Evolutionary conservation across 179 eudicot genomes (phyloP).

Genomic region (Silene vulgaris): DNA sequence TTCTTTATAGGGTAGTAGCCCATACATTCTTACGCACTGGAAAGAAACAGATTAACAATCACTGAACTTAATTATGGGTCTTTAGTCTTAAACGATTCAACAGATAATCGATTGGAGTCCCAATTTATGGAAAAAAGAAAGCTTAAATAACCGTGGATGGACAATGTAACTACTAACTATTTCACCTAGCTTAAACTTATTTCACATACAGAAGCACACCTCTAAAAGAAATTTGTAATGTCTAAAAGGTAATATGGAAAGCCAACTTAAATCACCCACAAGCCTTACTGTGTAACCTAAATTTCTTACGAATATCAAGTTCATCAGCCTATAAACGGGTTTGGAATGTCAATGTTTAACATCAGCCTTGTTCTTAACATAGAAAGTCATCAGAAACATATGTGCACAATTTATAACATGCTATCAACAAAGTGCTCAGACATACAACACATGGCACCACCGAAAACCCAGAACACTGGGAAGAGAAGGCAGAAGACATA

Average conservation of each 20-base stretch:
- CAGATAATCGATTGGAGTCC: neutral
- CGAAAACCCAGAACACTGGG: neutral
- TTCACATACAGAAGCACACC: neutral
- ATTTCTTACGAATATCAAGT: neutral
- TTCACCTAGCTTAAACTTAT: neutral
- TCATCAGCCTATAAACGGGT: no score
- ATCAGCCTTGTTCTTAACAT: neutral
- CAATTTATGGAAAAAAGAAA: neutral
- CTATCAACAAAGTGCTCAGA: neutral
- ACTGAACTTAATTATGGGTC: neutral
- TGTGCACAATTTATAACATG: neutral
- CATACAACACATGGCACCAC: conserved; percentile 5
- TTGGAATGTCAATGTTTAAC: neutral
- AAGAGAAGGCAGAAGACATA: neutral
- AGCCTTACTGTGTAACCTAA: neutral
- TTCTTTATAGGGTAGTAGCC: neutral
- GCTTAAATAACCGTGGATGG: neutral
- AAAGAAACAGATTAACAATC: neutral
- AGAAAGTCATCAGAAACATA: neutral
- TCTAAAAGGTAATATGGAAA: conserved; percentile 5
- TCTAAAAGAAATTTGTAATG: neutral
- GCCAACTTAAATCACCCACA: neutral
- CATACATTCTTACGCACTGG: neutral
- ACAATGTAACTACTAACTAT: conserved; percentile 13
- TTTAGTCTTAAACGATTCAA: neutral